These are phyloP conservation scores for Camelina sativa DNA, from an alignment of 345 rosid genomes.

Conservation along the genomic window DNA sequence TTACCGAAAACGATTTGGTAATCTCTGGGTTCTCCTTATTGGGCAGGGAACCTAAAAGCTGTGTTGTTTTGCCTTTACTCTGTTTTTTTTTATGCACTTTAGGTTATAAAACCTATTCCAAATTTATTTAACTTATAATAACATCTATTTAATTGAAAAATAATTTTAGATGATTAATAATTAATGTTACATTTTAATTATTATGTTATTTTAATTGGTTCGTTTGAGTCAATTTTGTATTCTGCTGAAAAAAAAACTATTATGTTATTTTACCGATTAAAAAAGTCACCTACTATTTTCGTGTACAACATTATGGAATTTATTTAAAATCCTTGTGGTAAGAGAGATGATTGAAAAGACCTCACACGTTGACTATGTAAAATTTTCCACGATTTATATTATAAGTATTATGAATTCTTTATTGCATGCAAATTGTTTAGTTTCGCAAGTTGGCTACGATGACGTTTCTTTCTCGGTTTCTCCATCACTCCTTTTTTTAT, in stretches of 20 bases:
- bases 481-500: conserved; percentile 23
- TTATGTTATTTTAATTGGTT: too few species aligned
- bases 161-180: too few species aligned
- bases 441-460: conserved; percentile 19
- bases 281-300: not conserved
- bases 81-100: too few species aligned
- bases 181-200: too few species aligned
- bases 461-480: conserved; percentile 14
- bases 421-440: conserved; percentile 19
- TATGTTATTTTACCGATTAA: not conserved
- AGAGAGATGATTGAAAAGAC: too few species aligned
- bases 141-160: too few species aligned
- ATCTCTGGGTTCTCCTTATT: not conserved
- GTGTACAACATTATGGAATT: not conserved
- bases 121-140: too few species aligned
- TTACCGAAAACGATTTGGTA: conserved; percentile 15
- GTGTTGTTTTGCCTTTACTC: not conserved
- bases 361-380: not conserved
- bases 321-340: not conserved
- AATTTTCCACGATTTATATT: not conserved
- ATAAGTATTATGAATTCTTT: not conserved
- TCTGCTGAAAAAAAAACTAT: too few species aligned
- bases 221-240: too few species aligned
- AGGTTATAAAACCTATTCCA: too few species aligned
- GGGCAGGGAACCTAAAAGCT: not conserved